A percentile compares a stretch with the other conserved stretches of the same genome.
Conservation (phyloP, 148 eudicot species). For the Cornus controversa region DNA sequence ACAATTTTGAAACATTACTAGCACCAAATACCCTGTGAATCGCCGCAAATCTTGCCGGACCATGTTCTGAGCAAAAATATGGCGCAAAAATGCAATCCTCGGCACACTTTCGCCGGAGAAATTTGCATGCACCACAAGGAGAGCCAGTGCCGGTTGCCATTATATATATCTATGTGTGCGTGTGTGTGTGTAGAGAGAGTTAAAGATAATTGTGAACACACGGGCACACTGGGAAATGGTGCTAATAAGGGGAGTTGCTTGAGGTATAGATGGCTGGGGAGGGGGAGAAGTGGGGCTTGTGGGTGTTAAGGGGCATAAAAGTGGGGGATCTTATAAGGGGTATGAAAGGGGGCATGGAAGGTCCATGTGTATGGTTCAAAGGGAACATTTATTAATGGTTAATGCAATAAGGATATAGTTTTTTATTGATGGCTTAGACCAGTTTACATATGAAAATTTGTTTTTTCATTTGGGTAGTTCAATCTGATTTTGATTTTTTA, state of each 20-base stretch:
- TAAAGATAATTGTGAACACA: constrained; percentile 17
- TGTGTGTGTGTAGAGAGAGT: background rate
- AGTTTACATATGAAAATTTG: background rate
- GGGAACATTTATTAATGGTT: constrained; percentile 69
- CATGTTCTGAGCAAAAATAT: constrained; percentile 75
- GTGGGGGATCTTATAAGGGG: constrained; percentile 26
- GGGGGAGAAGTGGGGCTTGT: constrained; percentile 7
- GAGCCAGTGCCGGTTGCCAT: constrained; percentile 62
- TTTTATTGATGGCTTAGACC: constrained; percentile 1
- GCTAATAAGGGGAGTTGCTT: constrained; percentile 11
- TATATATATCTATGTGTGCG: too few relatives aligned
- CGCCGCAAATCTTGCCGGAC: constrained; percentile 74
- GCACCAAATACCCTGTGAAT: constrained; percentile 95
- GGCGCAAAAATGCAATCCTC: constrained; percentile 75
- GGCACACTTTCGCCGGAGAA: constrained; percentile 75
- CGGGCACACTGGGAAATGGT: constrained; percentile 43
- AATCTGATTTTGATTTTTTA: background rate
- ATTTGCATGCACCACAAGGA: constrained; percentile 94
- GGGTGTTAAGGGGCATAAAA: too few relatives aligned
- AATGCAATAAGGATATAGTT: constrained; percentile 22
- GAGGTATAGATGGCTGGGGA: background rate
- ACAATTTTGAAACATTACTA: constrained; percentile 71
- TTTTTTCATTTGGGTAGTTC: background rate
- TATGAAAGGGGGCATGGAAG: constrained; percentile 35
- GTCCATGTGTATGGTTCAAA: constrained; percentile 46